Percentiles rank a stretch among this genome's conserved stretches.
Evolutionary conservation across 2,329 filamentous ascomycete species (phyloP).

Genomic region (Beauveria rudraprayagi): DNA sequence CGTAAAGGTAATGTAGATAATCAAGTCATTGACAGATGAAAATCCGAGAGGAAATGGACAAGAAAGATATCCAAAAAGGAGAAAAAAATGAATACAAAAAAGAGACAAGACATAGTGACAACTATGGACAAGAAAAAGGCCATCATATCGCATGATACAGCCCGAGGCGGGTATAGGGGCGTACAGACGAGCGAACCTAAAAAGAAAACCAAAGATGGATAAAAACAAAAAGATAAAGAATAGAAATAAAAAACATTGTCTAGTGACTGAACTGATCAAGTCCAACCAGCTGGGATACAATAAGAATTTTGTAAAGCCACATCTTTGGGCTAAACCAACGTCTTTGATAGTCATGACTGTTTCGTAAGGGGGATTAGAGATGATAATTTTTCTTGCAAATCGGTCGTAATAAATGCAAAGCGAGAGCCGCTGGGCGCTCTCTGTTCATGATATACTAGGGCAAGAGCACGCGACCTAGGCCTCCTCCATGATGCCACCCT

Average conservation of each 20-base stretch:
- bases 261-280: slow-evolving; percentile 9
- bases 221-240: neutral
- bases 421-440: neutral
- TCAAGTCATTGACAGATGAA: neutral
- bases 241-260: slow-evolving; percentile 5
- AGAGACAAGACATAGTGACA: neutral
- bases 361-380: slow-evolving; percentile 5
- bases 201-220: neutral
- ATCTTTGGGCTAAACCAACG: slow-evolving; percentile 4
- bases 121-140: neutral
- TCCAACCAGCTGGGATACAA: neutral
- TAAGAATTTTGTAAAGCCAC: slow-evolving; percentile 1
- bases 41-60: neutral
- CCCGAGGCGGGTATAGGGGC: slow-evolving; percentile 9
- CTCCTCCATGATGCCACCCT: slow-evolving; percentile 55
- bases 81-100: neutral
- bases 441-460: neutral
- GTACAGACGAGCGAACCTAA: neutral
- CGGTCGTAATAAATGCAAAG: neutral
- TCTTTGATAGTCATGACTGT: slow-evolving; percentile 9
- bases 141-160: slow-evolving; percentile 10
- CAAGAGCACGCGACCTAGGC: slow-evolving; percentile 29
- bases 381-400: neutral
- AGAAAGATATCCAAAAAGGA: neutral
- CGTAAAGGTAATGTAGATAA: neutral